Evolutionary conservation across 345 rosid species (phyloP), one percentile per base, ranked within the genome.

Genomic region (Salix udensis): DNA sequence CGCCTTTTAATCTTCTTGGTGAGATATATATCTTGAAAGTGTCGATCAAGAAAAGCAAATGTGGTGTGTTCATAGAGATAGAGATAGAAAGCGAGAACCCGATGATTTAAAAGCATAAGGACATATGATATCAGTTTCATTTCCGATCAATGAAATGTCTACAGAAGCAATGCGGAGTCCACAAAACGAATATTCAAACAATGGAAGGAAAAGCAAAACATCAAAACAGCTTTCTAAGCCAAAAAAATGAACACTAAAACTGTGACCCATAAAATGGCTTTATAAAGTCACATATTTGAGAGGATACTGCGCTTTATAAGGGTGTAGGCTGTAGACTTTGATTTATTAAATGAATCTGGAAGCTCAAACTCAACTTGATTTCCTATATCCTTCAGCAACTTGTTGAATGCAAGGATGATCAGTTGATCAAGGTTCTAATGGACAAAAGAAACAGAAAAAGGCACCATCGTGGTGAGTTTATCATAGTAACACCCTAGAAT

Each of bases 301-400:
- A 48, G 93, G 92, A 94, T 96, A 96, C 99, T 96, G 86, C 98
- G 97, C 80, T 84, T 89, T 70, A 94, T 94, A 76, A 82, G 82
- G 76, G 87, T 85, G 78, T 92, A 96, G 42, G 94, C 87, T 7
- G 83, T 77, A 46, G 88, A 86, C 86, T 91, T 96, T 80, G 67
- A 84, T 79, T 96, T 96, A 73, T 83, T 84, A 78, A 88, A 85
- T 88, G 89, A 89, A 66, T 91, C 94, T 1, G 99, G 99, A 65
- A 94, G 90, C 70, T 94, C 93, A 69, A 96, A 96, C 21, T 92
- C 98, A 70, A 85, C 89, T 0, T 84, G 81, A 34, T 81, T 82
- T 60, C 97, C 97, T 76, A 94, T 83, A 78, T 89, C 86, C 37
- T 88, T 82, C 85, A 87, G 36, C 86, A 96, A 75, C 82, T 79